Base-by-base conservation (phyloP, 306 rosid species). In the Trifolium subterraneum region DNA sequence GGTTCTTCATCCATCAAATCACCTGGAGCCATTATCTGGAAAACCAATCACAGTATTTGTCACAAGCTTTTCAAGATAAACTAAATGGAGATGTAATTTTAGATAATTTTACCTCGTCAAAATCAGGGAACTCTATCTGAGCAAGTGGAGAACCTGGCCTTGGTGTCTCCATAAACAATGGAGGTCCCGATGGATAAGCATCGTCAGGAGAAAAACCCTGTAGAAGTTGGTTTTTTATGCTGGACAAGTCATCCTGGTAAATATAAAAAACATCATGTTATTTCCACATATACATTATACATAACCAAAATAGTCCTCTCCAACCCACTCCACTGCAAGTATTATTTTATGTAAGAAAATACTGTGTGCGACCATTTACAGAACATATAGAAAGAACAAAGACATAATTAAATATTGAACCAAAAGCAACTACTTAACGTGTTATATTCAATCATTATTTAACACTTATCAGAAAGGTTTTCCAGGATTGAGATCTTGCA, bases 101-200 rank as follows among this genome's bases (percentile, higher is more conserved):
- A 16, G 36, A 68, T 71, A 52, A 25, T 61, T 67, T 78, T 64
- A 88, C 99, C 92, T 91, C 97, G n/a, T 88, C 92, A 62, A 86
- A 79, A 69, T 84, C 89, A 5, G 88, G 86, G 82, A 85, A 72
- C 78, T 85, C 97, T 74, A 90, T 75, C 76, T 79, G 85, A 52
- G 87, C 92, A 76, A 82, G 92, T 44, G 97, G 95, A 72, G 95
- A 90, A 83, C 89, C 78, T 42, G 88, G 97, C 41, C 87, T 80
- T 59, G 99, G 95, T 25, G 97, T 94, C 77, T 94, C 99, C 96
- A 92, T 90, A 85, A 94, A 94, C 71, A 90, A 80, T 31, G 92
- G 90, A 82, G 95, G 96, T 74, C 99, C 99, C 10, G 62, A 74
- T 66, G 96, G 93, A 81, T 87, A 94, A 64, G 95, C 88, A 71